Evolutionary conservation across 306 rosid genomes (phyloP), one percentile per base, ranked within the genome.

Genomic region (Cyclanthera cordifolia): DNA sequence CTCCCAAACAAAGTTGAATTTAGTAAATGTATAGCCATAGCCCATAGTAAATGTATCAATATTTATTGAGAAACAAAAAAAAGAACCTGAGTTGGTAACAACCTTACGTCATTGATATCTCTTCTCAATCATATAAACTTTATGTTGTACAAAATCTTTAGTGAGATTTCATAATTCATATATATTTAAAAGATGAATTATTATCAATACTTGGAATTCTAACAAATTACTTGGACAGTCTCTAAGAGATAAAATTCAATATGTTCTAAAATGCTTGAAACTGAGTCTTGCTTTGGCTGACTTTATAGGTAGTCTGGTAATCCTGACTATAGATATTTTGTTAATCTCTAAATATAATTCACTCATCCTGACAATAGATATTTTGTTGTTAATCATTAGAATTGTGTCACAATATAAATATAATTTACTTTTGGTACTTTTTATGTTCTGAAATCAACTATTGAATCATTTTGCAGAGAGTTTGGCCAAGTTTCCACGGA

Each of bases 401-500:
- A n/a, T 30, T 58, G 23, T 58, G 28, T 30, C 21, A 58, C 23
- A 23, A 16, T n/a, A 16, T 58, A 53, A 21, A 53, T 32, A 21
- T 23, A 3, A 21, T 21, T 53, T 15, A 21, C 60, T 3, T 54
- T 24, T 54, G 34, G 13, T 1, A 4, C 17, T 56, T 1, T 12
- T 19, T 13, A 56, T 25, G 39, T 25, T 56, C 63, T 55, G 39
- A 25, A 13, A 56, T 15, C 39, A 27, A 25, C 34, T 56, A 56
- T 24, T 13, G 47, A 37, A 10, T 60, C n/a, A 4, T 19, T 60
- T 50, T 69, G 37, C 83, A 94, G 99, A 94, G 64, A 94, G 97
- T 77, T 81, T 94, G 73, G 85, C 87, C 73, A 94, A 94, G 83
- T 94, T 85, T 73, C 99, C 99, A 57, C 79, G 99, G 72, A 85